Conservation (phyloP, 768 basidiomycete genomes). For the Serendipita vermifera region DNA sequence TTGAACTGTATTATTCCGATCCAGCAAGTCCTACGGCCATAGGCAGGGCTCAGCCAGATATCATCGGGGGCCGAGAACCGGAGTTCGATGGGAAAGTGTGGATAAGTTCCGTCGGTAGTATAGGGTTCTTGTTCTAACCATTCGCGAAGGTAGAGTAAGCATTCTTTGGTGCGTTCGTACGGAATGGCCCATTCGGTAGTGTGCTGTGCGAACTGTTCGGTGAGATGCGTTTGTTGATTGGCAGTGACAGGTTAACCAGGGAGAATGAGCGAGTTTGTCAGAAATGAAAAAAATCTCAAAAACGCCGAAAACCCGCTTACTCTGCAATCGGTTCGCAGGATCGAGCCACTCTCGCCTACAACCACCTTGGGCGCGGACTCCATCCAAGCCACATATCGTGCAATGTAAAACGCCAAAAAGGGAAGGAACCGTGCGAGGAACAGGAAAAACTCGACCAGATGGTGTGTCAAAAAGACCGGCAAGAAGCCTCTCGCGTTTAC, state of each 20-base stretch:
- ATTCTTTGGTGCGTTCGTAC: constrained; percentile 47
- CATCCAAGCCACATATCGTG: constrained; percentile 57
- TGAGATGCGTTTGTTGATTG: constrained; percentile 17
- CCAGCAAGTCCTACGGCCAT: constrained; percentile 70
- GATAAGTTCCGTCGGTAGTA: constrained; percentile 61
- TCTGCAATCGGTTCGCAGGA: constrained; percentile 91
- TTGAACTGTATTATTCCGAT: constrained; percentile 97
- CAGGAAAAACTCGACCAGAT: constrained; percentile 71
- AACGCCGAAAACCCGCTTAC: constrained; percentile 34
- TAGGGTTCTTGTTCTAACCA: constrained; percentile 59
- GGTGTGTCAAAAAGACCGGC: constrained; percentile 60
- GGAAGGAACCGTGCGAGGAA: constrained; percentile 59
- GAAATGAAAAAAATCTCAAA: not conserved
- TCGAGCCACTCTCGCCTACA: constrained; percentile 63
- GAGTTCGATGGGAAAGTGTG: constrained; percentile 89
- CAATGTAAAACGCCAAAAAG: constrained; percentile 49
- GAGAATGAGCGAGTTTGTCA: not conserved
- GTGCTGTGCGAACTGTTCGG: constrained; percentile 69
- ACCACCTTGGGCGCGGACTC: constrained; percentile 39
- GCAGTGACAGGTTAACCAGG: not conserved
- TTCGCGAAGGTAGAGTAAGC: constrained; percentile 53
- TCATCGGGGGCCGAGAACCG: constrained; percentile 80
- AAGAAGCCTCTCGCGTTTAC: constrained; percentile 51
- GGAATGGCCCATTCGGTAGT: constrained; percentile 95
- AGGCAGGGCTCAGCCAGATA: constrained; percentile 87